phyloP scores from a whole-genome alignment of 306 rosid genomes.

The Sophora flavescens region DNA sequence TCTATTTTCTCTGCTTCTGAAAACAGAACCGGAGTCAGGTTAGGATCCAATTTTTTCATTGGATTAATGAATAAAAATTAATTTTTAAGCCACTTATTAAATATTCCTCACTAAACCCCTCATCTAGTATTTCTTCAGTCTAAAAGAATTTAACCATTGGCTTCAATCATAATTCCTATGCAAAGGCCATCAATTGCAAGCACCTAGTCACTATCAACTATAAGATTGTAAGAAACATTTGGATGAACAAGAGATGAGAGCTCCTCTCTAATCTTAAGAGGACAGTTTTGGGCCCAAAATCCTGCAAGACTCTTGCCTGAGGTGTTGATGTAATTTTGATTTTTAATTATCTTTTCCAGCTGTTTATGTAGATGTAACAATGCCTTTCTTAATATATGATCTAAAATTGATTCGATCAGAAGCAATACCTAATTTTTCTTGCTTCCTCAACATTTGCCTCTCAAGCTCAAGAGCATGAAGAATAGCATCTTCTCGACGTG shows the following conservation, averaged over 20 bases:
- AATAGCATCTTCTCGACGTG: slow-evolving; percentile 95
- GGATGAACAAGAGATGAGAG: too few species aligned
- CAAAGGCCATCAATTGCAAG: too few species aligned
- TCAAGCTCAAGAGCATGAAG: slow-evolving; percentile 96
- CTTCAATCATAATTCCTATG: too few species aligned
- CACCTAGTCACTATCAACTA: too few species aligned
- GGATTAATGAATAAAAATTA: slow-evolving; percentile 37
- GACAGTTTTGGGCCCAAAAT: too few species aligned
- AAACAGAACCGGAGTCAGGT: slow-evolving; percentile 59
- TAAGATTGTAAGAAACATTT: too few species aligned
- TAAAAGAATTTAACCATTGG: slow-evolving; percentile 31
- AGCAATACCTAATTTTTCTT: slow-evolving; percentile 56
- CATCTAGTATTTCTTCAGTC: slow-evolving; percentile 51
- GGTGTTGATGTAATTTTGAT: slow-evolving; percentile 49
- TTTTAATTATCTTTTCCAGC: slow-evolving; percentile 53
- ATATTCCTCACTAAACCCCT: slow-evolving; percentile 47
- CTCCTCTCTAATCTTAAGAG: too few species aligned
- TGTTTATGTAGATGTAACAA: slow-evolving; percentile 47
- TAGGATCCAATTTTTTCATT: slow-evolving; percentile 48
- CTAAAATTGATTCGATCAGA: background rate
- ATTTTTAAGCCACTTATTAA: slow-evolving; percentile 48
- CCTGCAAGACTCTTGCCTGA: slow-evolving; percentile 67
- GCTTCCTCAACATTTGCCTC: slow-evolving; percentile 64
- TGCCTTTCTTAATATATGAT: slow-evolving; percentile 51
- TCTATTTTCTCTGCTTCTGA: slow-evolving; percentile 70